Conservation (phyloP, 2,329 filamentous ascomycete species). For the Paecilomyces formosus region DNA sequence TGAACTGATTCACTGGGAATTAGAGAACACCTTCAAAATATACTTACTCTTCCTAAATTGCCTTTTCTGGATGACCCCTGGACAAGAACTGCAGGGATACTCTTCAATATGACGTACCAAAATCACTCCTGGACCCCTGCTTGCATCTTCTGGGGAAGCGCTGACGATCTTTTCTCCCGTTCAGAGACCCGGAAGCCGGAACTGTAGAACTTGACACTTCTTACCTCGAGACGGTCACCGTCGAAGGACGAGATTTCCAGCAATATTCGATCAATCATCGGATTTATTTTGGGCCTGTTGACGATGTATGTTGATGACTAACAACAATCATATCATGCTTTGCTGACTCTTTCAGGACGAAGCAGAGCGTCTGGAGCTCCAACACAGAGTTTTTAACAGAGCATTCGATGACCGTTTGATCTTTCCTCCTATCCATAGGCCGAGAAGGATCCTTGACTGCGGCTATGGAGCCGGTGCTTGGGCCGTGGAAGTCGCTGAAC, state of each 20-base stretch:
- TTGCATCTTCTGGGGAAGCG: constrained; percentile 5
- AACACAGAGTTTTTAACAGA: constrained; percentile 55
- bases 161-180: constrained; percentile 16
- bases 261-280: constrained; percentile 57
- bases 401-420: constrained; percentile 62
- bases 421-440: constrained; percentile 57
- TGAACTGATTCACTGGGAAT: background rate
- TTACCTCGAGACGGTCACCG: constrained; percentile 52
- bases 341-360: constrained; percentile 50
- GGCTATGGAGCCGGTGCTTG: constrained; percentile 65
- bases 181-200: constrained; percentile 38
- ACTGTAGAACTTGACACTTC: constrained; percentile 49
- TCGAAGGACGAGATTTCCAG: constrained; percentile 61
- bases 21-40: background rate
- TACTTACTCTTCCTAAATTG: background rate
- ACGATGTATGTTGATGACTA: constrained; percentile 51
- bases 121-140: constrained; percentile 5
- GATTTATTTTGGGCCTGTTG: constrained; percentile 61
- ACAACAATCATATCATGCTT: constrained; percentile 1
- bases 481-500: constrained; percentile 61
- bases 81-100: background rate
- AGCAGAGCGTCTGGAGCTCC: constrained; percentile 54
- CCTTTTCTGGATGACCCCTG: background rate
- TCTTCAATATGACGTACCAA: constrained; percentile 21
- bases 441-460: constrained; percentile 60